These are phyloP conservation scores for Mycena polygramma DNA, from an alignment of 768 basidiomycete genomes.

Conservation along the genomic window DNA sequence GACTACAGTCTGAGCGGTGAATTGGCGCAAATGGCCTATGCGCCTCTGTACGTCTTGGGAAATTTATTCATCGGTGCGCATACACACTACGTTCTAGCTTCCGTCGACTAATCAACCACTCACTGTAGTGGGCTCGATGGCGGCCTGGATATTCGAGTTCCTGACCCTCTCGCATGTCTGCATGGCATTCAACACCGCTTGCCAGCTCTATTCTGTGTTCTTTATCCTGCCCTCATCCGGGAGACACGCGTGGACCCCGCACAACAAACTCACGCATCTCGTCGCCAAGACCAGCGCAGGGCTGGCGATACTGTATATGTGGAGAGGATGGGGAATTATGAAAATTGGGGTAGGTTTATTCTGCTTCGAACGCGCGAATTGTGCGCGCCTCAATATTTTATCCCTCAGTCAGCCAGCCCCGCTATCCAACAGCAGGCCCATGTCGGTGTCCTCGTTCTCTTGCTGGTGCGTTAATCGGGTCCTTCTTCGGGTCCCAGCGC, in stretches of 20 bases:
- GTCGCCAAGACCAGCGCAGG: conserved; percentile 58
- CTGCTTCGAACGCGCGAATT: background rate
- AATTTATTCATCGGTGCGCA: conserved; percentile 49
- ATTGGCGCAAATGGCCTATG: conserved; percentile 46
- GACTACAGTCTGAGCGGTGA: conserved; percentile 6
- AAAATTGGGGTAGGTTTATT: conserved; percentile 43
- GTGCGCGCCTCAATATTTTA: background rate
- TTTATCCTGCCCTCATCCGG: conserved; percentile 43
- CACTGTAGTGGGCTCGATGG: conserved; percentile 46
- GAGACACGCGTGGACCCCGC: conserved; percentile 40
- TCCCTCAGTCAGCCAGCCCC: conserved; percentile 40
- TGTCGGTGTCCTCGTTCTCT: conserved; percentile 44
- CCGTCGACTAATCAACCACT: background rate
- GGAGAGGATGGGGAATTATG: conserved; percentile 47
- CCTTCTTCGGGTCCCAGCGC: background rate
- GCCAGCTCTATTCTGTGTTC: conserved; percentile 54
- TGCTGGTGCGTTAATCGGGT: conserved; percentile 43
- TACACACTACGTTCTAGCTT: too few species aligned
- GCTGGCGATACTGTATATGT: conserved; percentile 50
- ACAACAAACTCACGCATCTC: conserved; percentile 52
- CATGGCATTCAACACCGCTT: conserved; percentile 48
- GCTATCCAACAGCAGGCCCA: conserved; percentile 43
- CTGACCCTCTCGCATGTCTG: conserved; percentile 46
- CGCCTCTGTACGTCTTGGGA: conserved; percentile 47
- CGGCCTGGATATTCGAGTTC: conserved; percentile 46